Evolutionary conservation across 2,329 filamentous ascomycete species (phyloP).

Genomic region (Plectosphaerella sp.): DNA sequence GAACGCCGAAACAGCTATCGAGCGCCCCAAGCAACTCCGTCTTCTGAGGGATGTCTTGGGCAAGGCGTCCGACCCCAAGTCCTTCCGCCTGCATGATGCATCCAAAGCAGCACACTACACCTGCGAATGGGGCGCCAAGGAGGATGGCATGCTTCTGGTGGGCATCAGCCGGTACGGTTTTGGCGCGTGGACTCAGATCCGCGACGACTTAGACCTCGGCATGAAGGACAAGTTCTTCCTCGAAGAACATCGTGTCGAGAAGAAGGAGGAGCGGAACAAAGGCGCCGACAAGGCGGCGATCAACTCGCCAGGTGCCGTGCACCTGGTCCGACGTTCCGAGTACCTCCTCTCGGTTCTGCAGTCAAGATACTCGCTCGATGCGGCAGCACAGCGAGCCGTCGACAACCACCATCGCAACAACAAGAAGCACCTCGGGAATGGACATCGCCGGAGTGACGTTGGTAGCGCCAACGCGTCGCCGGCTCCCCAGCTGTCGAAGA

Average conservation of each 20-base stretch:
- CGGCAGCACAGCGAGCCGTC: constrained; percentile 70
- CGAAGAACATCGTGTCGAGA: constrained; percentile 96
- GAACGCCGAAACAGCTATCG: constrained; percentile 92
- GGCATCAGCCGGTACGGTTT: constrained; percentile 93
- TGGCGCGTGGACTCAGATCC: constrained; percentile 90
- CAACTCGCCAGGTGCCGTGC: constrained; percentile 94
- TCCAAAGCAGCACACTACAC: constrained; percentile 89
- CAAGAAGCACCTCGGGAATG: constrained; percentile 65
- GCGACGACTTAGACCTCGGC: constrained; percentile 82
- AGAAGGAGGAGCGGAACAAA: constrained; percentile 87
- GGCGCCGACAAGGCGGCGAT: constrained; percentile 68
- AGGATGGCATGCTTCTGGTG: constrained; percentile 95
- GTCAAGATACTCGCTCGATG: constrained; percentile 74
- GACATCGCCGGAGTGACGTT: constrained; percentile 55
- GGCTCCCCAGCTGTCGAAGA: constrained; percentile 50
- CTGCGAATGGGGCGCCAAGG: constrained; percentile 85
- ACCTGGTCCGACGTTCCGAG: constrained; percentile 89
- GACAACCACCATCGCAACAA: constrained; percentile 95
- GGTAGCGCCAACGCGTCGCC: constrained; percentile 68
- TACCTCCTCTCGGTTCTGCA: constrained; percentile 94
- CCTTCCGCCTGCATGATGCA: constrained; percentile 84
- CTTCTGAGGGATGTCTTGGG: constrained; percentile 72
- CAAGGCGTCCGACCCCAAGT: constrained; percentile 64
- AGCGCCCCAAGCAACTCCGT: constrained; percentile 83
- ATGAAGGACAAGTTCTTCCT: constrained; percentile 91